phyloP scores from a whole-genome alignment of 208 protist species.

The Crithidia bombi region DNA sequence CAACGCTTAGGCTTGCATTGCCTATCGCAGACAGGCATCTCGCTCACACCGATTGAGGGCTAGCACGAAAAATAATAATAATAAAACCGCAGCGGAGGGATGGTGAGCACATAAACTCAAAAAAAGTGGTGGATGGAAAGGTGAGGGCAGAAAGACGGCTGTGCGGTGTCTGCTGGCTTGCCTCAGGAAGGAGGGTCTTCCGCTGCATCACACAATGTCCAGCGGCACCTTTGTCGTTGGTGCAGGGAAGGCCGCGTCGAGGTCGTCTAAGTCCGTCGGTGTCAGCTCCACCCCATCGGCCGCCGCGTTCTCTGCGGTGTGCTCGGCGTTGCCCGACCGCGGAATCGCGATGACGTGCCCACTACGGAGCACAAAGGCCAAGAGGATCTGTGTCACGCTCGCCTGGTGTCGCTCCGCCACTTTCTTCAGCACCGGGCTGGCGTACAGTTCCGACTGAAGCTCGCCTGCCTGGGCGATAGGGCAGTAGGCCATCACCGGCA shows the following conservation, averaged over 20 bases:
- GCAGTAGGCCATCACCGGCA: constrained; percentile 85
- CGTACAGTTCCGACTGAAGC: constrained; percentile 64
- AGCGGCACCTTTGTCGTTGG: constrained; percentile 37
- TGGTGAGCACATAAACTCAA: not conserved
- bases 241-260: constrained; percentile 41
- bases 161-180: not conserved
- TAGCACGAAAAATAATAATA: too few species aligned
- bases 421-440: constrained; percentile 35
- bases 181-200: not conserved
- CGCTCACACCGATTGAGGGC: too few species aligned
- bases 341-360: constrained; percentile 57
- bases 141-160: too few species aligned
- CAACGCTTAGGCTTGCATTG: too few species aligned
- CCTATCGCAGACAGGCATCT: too few species aligned
- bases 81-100: not conserved
- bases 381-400: constrained; percentile 43
- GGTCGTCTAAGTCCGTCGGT: constrained; percentile 29
- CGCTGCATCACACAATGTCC: constrained; percentile 39
- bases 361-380: constrained; percentile 43
- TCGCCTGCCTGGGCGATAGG: constrained; percentile 63
- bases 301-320: constrained; percentile 68
- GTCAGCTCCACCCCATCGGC: constrained; percentile 50
- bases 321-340: constrained; percentile 55
- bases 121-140: not conserved
- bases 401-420: constrained; percentile 39